A percentile compares a stretch with the other conserved stretches of the same genome.
Conservation (phyloP, 345 rosid species). For the Populus deltoides region DNA sequence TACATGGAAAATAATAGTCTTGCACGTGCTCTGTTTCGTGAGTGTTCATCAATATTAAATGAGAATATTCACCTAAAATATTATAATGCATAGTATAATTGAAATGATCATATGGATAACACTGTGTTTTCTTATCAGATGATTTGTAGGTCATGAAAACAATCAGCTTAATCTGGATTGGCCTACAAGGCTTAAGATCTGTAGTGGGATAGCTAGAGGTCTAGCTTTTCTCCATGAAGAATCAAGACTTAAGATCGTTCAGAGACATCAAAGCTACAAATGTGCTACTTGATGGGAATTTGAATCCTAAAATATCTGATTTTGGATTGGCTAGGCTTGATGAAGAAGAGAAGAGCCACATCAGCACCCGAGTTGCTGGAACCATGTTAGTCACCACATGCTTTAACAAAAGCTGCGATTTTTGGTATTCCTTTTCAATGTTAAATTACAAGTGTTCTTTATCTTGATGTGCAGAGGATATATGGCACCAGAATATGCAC, state of each 20-base stretch:
- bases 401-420: background rate
- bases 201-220: slow-evolving; percentile 32
- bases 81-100: background rate
- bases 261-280: slow-evolving; percentile 35
- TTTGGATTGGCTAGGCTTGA: slow-evolving; percentile 36
- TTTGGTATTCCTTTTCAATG: background rate
- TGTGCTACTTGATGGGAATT: slow-evolving; percentile 27
- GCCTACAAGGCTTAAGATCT: slow-evolving; percentile 30
- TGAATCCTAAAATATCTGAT: slow-evolving; percentile 38
- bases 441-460: background rate
- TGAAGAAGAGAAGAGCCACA: slow-evolving; percentile 32
- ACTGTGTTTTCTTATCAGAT: background rate
- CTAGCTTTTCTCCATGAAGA: slow-evolving; percentile 40
- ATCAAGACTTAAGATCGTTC: slow-evolving; percentile 32
- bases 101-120: background rate
- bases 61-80: background rate
- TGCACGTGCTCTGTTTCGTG: slow-evolving; percentile 46
- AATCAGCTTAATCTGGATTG: slow-evolving; percentile 26
- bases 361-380: slow-evolving; percentile 34
- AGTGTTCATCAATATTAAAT: slow-evolving; percentile 1
- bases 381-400: slow-evolving; percentile 18
- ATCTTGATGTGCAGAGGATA: slow-evolving; percentile 24
- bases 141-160: slow-evolving; percentile 7
- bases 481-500: slow-evolving; percentile 37
- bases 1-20: slow-evolving; percentile 58